A percentile compares a stretch with the other conserved stretches of the same genome.
phyloP scores from a whole-genome alignment of 2,329 filamentous ascomycete genomes.

The Fusarium albidum region DNA sequence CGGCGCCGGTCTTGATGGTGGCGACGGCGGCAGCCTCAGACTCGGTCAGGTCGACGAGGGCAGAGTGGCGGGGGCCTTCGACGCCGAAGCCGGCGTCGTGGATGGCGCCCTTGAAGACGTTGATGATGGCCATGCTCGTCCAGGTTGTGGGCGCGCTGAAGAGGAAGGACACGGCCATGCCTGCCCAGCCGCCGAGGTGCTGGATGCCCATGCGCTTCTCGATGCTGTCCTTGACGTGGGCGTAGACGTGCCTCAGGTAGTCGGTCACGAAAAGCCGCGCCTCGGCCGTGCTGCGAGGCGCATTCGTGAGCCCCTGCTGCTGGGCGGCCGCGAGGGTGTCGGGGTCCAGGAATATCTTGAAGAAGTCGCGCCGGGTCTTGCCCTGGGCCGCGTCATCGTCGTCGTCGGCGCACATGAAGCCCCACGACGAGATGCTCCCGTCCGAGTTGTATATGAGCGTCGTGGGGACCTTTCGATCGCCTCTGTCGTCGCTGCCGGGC shows the following conservation, averaged over 20 bases:
- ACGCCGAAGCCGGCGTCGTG: slow-evolving; percentile 57
- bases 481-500: slow-evolving; percentile 60
- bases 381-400: slow-evolving; percentile 46
- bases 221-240: slow-evolving; percentile 56
- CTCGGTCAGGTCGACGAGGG: slow-evolving; percentile 55
- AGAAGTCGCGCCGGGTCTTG: slow-evolving; percentile 56
- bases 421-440: slow-evolving; percentile 57
- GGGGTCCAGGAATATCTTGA: slow-evolving; percentile 63
- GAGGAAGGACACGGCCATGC: slow-evolving; percentile 58
- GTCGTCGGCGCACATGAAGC: slow-evolving; percentile 59
- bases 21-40: slow-evolving; percentile 58
- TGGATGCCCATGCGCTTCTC: slow-evolving; percentile 49
- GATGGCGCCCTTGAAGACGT: slow-evolving; percentile 58
- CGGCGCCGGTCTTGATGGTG: slow-evolving; percentile 52
- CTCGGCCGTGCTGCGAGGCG: slow-evolving; percentile 50
- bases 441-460: slow-evolving; percentile 56
- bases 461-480: slow-evolving; percentile 64
- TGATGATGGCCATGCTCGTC: slow-evolving; percentile 58
- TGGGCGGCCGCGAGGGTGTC: slow-evolving; percentile 53
- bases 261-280: slow-evolving; percentile 58
- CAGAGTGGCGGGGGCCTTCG: slow-evolving; percentile 49
- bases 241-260: slow-evolving; percentile 58
- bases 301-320: slow-evolving; percentile 52
- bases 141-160: slow-evolving; percentile 68
- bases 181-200: slow-evolving; percentile 51